These are phyloP conservation scores for Sphaceloma murrayae DNA, from an alignment of 2,329 filamentous ascomycete species.

Conservation along the genomic window DNA sequence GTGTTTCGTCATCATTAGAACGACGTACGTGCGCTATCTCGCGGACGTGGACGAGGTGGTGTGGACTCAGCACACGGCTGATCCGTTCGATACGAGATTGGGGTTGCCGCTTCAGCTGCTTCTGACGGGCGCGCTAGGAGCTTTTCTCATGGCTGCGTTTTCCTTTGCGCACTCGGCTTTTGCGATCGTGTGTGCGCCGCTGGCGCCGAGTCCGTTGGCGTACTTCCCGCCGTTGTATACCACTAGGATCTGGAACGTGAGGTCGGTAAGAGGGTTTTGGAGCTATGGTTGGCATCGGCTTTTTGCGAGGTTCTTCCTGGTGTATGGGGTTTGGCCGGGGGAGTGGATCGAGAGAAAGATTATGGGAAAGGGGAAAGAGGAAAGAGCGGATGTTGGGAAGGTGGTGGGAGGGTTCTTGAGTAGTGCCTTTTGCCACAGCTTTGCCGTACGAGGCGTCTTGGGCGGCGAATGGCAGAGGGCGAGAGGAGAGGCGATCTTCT, in stretches of 20 bases:
- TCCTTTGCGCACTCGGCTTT: constrained; percentile 35
- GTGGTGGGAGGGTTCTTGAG: constrained; percentile 36
- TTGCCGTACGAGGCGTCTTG: constrained; percentile 34
- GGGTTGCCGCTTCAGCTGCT: constrained; percentile 29
- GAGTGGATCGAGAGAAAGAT: constrained; percentile 36
- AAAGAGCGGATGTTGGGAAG: constrained; percentile 36
- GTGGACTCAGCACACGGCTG: constrained; percentile 13
- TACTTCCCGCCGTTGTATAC: constrained; percentile 40
- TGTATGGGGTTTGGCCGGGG: constrained; percentile 39
- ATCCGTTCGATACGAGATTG: constrained; percentile 29
- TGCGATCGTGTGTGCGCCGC: constrained; percentile 32
- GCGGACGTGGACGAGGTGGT: constrained; percentile 9
- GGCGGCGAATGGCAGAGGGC: constrained; percentile 30
- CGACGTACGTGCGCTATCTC: constrained; percentile 28
- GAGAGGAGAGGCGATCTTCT: constrained; percentile 27
- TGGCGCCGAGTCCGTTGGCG: constrained; percentile 34
- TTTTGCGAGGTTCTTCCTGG: constrained; percentile 37
- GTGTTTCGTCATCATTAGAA: constrained; percentile 30
- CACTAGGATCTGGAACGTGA: constrained; percentile 34
- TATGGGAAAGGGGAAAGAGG: constrained; percentile 27
- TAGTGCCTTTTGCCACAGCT: constrained; percentile 35
- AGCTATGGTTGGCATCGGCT: constrained; percentile 39
- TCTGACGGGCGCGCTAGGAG: constrained; percentile 34
- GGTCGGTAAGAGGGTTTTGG: constrained; percentile 35
- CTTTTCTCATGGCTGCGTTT: constrained; percentile 37